Base-by-base conservation (phyloP, 2,329 filamentous ascomycete species). In the Monascus ruber region DNA sequence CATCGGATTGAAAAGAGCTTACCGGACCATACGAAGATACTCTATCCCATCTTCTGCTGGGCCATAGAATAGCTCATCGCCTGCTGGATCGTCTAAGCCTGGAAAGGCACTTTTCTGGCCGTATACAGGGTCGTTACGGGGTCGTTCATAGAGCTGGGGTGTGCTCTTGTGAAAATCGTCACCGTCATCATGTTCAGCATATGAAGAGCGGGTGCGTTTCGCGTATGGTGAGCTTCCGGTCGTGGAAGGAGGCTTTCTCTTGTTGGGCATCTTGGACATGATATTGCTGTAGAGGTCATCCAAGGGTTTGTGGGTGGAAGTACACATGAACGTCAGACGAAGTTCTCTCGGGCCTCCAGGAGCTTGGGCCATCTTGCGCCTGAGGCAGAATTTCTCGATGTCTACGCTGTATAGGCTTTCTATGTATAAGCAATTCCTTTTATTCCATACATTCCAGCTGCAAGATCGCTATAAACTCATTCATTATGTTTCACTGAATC, bases 41-140 rank as follows among this genome's bases (percentile, higher is more conserved):
- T 76, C 77, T 51, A 85, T 63, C 1, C 81, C 81, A 59, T 83
- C 79, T 27, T 70, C 66, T 39, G 80, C 75, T 36, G 81, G 77
- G 35, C 82, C 80, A 48, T 81, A 83, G 40, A 81, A 77, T 1
- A 79, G 63, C 42, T 81, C 77, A 31, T 76, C 72, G 36, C 47
- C 49, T 26, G 37, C 49, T 32, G 55, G 42, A 43, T 72, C 67
- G 34, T 76, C 72, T 9, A 76, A 61, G n/a, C 73, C 73, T 5
- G 81, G 79, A 49, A 87, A 83, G 33, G 81, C 81, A 51, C 77
- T 77, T 59, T 78, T 76, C 61, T 85, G 82, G 32, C 83, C 83
- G 59, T 78, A 85, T 2, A 76, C 74, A 6, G 76, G 72, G 55
- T 85, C 73, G 42, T 79, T 59, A 33, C 63, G 63, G 24, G 69